Evolutionary conservation across 208 protist species (phyloP).

Genomic region (Perkinsela sp.): DNA sequence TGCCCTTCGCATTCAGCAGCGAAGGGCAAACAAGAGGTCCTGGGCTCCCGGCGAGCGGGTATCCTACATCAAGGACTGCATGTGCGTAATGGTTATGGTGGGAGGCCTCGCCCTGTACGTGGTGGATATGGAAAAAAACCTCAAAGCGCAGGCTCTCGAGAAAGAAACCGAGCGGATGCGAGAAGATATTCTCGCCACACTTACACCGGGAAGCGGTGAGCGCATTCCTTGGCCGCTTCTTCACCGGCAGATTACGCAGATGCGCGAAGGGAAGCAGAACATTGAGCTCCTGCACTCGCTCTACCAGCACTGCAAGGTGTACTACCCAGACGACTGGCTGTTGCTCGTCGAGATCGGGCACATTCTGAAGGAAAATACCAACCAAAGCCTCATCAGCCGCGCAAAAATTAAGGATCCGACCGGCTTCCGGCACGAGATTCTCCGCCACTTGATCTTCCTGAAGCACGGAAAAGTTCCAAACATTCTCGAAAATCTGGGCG

Average conservation of each 20-base stretch:
- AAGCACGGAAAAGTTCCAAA: not conserved
- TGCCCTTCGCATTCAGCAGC: too few relatives aligned
- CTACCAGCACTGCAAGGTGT: not conserved
- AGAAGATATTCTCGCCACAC: too few relatives aligned
- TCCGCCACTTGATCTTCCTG: not conserved
- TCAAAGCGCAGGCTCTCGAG: too few relatives aligned
- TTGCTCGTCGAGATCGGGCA: not conserved
- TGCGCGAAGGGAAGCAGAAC: not conserved
- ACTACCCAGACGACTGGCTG: not conserved
- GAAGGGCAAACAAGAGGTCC: too few relatives aligned
- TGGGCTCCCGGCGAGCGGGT: too few relatives aligned
- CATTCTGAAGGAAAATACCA: not conserved
- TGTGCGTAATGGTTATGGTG: too few relatives aligned
- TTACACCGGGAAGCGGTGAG: too few relatives aligned
- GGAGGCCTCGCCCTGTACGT: too few relatives aligned
- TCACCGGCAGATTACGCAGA: not conserved
- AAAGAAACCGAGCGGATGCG: too few relatives aligned
- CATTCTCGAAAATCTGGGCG: not conserved
- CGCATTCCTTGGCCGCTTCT: not conserved
- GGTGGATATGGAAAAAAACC: too few relatives aligned
- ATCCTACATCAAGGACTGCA: too few relatives aligned
- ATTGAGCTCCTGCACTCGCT: not conserved
- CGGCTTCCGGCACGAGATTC: not conserved
- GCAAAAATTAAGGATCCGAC: not conserved
- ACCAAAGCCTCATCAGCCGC: not conserved